Evolutionary conservation across 2,329 filamentous ascomycete genomes (phyloP).

Genomic region (Microcyclospora tardicrescens): DNA sequence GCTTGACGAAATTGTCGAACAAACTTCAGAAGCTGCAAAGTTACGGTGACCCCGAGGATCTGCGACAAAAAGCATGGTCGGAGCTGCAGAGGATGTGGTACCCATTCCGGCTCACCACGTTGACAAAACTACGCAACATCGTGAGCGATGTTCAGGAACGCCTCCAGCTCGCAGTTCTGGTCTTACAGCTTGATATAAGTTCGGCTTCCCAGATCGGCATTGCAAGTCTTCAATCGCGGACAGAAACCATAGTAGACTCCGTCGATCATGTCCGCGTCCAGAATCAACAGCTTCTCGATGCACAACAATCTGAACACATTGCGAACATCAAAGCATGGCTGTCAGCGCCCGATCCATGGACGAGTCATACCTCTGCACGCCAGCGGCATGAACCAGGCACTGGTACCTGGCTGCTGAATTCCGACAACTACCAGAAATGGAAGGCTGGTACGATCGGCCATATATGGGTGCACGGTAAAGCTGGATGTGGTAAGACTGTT

Average conservation of each 20-base stretch:
- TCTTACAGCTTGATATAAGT: constrained; percentile 6
- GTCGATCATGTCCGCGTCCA: neutral
- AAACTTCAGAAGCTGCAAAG: constrained; percentile 3
- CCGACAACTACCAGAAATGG: constrained; percentile 7
- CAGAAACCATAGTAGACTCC: neutral
- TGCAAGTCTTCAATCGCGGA: too few species aligned
- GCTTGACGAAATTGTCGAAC: constrained; percentile 3
- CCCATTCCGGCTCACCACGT: constrained; percentile 4
- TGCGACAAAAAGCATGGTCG: constrained; percentile 3
- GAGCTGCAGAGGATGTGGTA: constrained; percentile 6
- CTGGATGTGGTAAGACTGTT: constrained; percentile 14
- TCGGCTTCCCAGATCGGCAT: neutral
- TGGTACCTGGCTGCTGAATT: constrained; percentile 8
- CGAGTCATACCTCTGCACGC: constrained; percentile 7
- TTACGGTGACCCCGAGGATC: constrained; percentile 2
- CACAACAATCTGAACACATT: constrained; percentile 5
- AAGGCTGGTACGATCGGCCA: constrained; percentile 5
- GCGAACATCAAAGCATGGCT: constrained; percentile 9
- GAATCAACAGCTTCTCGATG: constrained; percentile 1
- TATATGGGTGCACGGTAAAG: constrained; percentile 12
- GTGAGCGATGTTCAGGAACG: constrained; percentile 4
- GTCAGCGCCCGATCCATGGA: constrained; percentile 10
- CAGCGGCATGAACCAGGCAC: constrained; percentile 2
- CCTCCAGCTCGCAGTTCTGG: constrained; percentile 5
- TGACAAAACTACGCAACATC: constrained; percentile 2